These are phyloP conservation scores for Boechera retrofracta DNA, from an alignment of 345 rosid genomes.

Conservation along the genomic window DNA sequence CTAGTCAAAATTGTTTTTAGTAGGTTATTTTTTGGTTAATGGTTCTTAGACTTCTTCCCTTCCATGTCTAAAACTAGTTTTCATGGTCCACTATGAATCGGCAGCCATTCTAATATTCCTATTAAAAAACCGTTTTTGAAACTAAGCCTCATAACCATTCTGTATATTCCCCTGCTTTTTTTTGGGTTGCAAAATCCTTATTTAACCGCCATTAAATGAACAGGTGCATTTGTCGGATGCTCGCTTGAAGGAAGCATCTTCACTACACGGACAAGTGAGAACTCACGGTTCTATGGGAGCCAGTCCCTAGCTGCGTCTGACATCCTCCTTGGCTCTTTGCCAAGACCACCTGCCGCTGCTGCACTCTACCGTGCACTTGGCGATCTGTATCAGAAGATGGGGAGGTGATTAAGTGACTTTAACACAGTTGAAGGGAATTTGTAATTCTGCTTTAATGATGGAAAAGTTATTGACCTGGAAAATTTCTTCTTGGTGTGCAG, in stretches of 20 bases:
- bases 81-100: neutral
- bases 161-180: neutral
- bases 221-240: slow-evolving; percentile 96
- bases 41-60: neutral
- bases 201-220: slow-evolving; percentile 13
- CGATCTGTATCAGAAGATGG: slow-evolving; percentile 68
- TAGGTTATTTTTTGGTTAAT: neutral
- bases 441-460: slow-evolving; percentile 6
- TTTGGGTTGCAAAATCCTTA: slow-evolving; percentile 6
- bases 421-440: slow-evolving; percentile 24
- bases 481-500: slow-evolving; percentile 42
- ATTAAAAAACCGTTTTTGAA: neutral
- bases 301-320: slow-evolving; percentile 75
- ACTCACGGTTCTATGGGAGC: slow-evolving; percentile 84
- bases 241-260: slow-evolving; percentile 89
- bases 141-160: neutral
- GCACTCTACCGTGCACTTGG: slow-evolving; percentile 75
- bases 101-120: neutral
- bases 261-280: slow-evolving; percentile 71
- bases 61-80: slow-evolving; percentile 9
- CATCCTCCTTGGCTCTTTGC: slow-evolving; percentile 81
- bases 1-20: slow-evolving; percentile 12
- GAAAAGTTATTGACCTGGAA: slow-evolving; percentile 26
- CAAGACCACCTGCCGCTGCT: slow-evolving; percentile 87
- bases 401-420: slow-evolving; percentile 43